Conservation (phyloP, 345 rosid species). For the Bruguiera gymnorhiza region DNA sequence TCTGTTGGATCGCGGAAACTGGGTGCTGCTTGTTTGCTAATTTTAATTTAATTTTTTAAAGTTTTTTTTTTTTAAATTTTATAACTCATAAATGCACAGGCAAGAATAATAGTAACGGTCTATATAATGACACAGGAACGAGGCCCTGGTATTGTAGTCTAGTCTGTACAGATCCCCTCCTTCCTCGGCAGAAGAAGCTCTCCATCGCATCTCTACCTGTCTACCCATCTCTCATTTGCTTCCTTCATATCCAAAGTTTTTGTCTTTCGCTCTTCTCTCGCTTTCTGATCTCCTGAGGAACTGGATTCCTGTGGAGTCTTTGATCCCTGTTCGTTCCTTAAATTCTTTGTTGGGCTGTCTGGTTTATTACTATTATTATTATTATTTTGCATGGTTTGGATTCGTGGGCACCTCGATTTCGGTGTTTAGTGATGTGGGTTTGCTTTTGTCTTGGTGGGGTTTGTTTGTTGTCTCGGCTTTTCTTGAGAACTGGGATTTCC, state of each 20-base stretch:
- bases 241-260: too few relatives aligned
- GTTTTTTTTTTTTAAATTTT: too few relatives aligned
- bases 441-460: neutral
- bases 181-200: constrained; percentile 1
- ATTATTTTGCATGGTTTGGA: neutral
- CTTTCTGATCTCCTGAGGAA: too few relatives aligned
- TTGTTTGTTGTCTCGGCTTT: too few relatives aligned
- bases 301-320: neutral
- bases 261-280: too few relatives aligned
- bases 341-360: neutral
- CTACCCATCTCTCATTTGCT: neutral
- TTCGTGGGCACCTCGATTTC: neutral
- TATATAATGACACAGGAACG: neutral
- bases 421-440: constrained; percentile 5
- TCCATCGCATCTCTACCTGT: neutral
- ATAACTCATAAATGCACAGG: too few relatives aligned
- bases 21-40: too few relatives aligned
- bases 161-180: neutral
- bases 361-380: too few relatives aligned
- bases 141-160: neutral
- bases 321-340: neutral
- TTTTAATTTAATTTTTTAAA: too few relatives aligned
- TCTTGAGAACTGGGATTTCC: neutral
- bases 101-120: neutral
- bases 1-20: constrained; percentile 3